Conservation (phyloP, 768 basidiomycete genomes). For the Baorangia bicolor region DNA sequence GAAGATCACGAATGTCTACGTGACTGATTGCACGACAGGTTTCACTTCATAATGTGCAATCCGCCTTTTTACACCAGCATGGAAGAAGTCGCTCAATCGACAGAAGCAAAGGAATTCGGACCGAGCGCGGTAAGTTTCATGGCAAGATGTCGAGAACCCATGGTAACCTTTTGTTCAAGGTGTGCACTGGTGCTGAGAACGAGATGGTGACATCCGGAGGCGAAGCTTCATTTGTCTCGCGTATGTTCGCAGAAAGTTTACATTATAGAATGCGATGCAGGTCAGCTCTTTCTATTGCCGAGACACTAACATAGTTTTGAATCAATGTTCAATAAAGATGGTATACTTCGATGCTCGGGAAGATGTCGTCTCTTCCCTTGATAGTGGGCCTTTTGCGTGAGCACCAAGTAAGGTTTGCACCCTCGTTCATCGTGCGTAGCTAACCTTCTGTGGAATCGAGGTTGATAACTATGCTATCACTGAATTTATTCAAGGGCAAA, state of each 20-base stretch:
- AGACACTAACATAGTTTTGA: background rate
- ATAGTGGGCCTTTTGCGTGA: too few relatives aligned
- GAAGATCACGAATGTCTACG: background rate
- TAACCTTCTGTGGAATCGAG: slow-evolving; percentile 38
- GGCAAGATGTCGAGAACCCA: background rate
- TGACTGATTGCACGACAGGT: too few relatives aligned
- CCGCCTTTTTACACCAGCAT: slow-evolving; percentile 86
- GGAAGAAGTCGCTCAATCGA: slow-evolving; percentile 61
- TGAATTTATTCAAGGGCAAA: slow-evolving; percentile 82
- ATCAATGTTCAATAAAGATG: too few relatives aligned
- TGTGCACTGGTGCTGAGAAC: slow-evolving; percentile 79
- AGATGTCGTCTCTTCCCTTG: too few relatives aligned
- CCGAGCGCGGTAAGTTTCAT: slow-evolving; percentile 64
- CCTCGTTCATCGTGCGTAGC: background rate
- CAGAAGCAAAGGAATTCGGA: slow-evolving; percentile 57
- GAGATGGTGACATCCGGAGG: slow-evolving; percentile 92
- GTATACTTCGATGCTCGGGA: too few relatives aligned
- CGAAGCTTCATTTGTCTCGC: slow-evolving; percentile 71
- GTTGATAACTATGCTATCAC: slow-evolving; percentile 84
- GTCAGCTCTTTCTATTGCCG: slow-evolving; percentile 35
- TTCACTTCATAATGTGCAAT: slow-evolving; percentile 91
- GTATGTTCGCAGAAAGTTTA: slow-evolving; percentile 77
- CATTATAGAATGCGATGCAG: slow-evolving; percentile 49
- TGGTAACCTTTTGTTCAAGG: too few relatives aligned
- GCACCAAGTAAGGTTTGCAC: slow-evolving; percentile 37